These are phyloP conservation scores for Tricholomella constricta DNA, from an alignment of 768 basidiomycete genomes.

Conservation along the genomic window DNA sequence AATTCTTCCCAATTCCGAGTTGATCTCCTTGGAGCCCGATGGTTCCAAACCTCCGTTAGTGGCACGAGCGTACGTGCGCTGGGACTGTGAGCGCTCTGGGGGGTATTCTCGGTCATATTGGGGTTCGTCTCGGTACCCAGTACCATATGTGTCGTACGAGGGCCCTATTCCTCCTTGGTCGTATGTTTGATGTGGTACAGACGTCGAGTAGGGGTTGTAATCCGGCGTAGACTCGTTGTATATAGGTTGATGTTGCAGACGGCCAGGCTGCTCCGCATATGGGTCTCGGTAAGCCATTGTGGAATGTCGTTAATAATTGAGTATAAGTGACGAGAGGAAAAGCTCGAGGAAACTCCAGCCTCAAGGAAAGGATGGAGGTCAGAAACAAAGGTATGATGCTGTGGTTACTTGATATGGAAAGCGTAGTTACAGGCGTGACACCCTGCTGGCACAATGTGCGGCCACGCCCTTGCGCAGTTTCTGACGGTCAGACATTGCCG, in stretches of 20 bases:
- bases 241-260: slow-evolving; percentile 27
- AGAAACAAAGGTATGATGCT: neutral
- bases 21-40: slow-evolving; percentile 12
- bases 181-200: slow-evolving; percentile 50
- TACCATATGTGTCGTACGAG: slow-evolving; percentile 34
- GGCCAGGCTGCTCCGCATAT: slow-evolving; percentile 37
- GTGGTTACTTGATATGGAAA: slow-evolving; percentile 12
- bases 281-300: slow-evolving; percentile 61
- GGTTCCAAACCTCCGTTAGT: slow-evolving; percentile 14
- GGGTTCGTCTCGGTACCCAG: slow-evolving; percentile 41
- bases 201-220: slow-evolving; percentile 48
- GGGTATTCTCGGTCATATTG: slow-evolving; percentile 27
- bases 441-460: neutral
- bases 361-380: neutral
- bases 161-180: slow-evolving; percentile 44
- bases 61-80: slow-evolving; percentile 9
- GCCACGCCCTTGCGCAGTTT: neutral
- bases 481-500: neutral
- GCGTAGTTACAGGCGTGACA: slow-evolving; percentile 2
- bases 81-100: slow-evolving; percentile 23
- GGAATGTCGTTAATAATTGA: neutral
- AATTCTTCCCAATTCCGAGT: slow-evolving; percentile 2
- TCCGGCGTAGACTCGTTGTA: slow-evolving; percentile 35
- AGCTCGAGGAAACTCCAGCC: neutral
- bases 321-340: neutral